Base-by-base conservation (phyloP, 768 basidiomycete genomes). In the Leccinum aurantiacum region DNA sequence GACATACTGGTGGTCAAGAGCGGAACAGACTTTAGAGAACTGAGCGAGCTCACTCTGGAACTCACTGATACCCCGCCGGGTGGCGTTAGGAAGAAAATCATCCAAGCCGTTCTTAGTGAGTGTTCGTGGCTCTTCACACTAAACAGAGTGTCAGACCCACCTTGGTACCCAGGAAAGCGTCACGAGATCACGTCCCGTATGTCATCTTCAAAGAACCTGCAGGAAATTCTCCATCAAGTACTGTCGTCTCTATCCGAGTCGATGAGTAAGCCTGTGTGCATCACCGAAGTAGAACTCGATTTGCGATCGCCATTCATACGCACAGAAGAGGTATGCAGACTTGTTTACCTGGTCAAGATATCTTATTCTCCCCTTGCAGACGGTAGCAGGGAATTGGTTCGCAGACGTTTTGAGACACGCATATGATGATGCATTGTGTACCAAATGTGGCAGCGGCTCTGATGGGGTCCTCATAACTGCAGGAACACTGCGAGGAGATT, bases 21-120 rank as follows among this genome's bases (percentile, higher is more conserved):
- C 67, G 94, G 94, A 7, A 90, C 88, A 2, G 93, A 96, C 74
- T 96, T 96, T 69, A 83, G 90, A 37, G 93, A 95, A 63, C 77
- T 95, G 35, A 92, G 91, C 57, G 90, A 91, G 61, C 76, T 94
- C 49, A 78, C 74, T 0, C 74, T 96, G 19, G 84, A 85, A 58
- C 75, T 95, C 14, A 74, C 78, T 31, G 75, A 83, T 53, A 80
- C 87, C 2, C 82, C 89, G 1, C 69, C 78, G 25, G 87, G 85
- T 1, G 88, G 86, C 66, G 74, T 90, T 14, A 80, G 94, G 61
- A 78, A 70, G 48, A 87, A 85, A 66, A 75, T 89, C 4, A 86
- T 96, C 65, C 82, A 74, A 54, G 69, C 75, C 33, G 78, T 93
- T 51, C 79, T 75, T 58, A 91, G 91, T 87, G 60, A 24, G 77